Percentiles rank a stretch among this genome's conserved stretches.
Conservation (phyloP, 2,329 filamentous ascomycete genomes). For the Pseudogymnoascus sp. region DNA sequence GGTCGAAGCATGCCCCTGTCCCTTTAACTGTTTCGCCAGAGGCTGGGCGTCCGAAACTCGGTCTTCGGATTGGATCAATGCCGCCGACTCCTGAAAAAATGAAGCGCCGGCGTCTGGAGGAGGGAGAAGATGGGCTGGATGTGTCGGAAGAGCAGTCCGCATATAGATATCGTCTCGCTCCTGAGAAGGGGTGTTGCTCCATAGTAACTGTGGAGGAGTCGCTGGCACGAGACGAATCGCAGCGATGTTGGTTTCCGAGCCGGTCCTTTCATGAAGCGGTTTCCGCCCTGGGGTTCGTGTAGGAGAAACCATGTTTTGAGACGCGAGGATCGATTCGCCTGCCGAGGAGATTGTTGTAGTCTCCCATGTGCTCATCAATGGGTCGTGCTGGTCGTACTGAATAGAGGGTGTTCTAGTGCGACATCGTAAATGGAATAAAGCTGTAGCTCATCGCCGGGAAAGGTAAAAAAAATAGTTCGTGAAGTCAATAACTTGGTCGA, state of each 20-base stretch:
- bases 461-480: not conserved
- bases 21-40: not conserved
- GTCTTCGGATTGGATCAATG: slow-evolving; percentile 10
- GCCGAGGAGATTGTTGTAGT: not conserved
- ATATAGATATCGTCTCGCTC: slow-evolving; percentile 23
- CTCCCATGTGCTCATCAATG: slow-evolving; percentile 6
- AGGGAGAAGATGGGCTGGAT: slow-evolving; percentile 24
- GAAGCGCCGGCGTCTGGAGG: slow-evolving; percentile 21
- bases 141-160: slow-evolving; percentile 26
- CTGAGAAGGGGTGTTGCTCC: slow-evolving; percentile 10
- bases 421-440: slow-evolving; percentile 6
- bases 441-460: not conserved
- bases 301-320: slow-evolving; percentile 11
- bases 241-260: slow-evolving; percentile 13
- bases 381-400: slow-evolving; percentile 4
- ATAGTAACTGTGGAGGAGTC: slow-evolving; percentile 2
- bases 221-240: slow-evolving; percentile 10
- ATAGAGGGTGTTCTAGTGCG: not conserved
- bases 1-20: not conserved
- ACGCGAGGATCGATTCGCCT: slow-evolving; percentile 3
- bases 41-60: slow-evolving; percentile 3
- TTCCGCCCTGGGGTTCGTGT: slow-evolving; percentile 6
- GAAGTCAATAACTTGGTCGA: not conserved
- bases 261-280: slow-evolving; percentile 11
- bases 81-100: slow-evolving; percentile 13